Base-by-base conservation (phyloP, 2,329 filamentous ascomycete genomes). In the Dothistroma septosporum region DNA sequence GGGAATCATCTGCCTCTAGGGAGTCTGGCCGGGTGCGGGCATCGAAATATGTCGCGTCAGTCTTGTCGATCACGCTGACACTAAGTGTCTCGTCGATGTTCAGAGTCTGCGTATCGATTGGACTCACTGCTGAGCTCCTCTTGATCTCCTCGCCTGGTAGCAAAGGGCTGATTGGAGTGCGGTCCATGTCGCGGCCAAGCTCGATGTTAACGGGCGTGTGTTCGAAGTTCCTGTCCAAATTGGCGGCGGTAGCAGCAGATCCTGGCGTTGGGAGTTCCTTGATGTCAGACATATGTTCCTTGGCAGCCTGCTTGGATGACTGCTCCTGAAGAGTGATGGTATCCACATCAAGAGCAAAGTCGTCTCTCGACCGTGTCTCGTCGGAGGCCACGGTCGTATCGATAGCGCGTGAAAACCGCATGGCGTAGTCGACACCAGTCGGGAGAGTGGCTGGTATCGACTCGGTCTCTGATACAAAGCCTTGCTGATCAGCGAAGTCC, bases 51-150 rank as follows among this genome's bases (percentile, higher is more conserved):
- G 33, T 58, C 37, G 28, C 54, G 10, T 52, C 61, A 3, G 49
- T 61, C 47, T 62, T 61, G 24, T 60, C 62, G 7, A 55, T 53
- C 44, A 60, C 55, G 6, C 57, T 60, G 10, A 66, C 47, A 28
- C 61, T 64, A 32, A 72, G 58, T 1, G 70, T 73, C 61, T 67
- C 67, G 37, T 73, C 66, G 55, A 72, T 70, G 21, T 66, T 69
- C 4, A 69, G 57, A 4, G 70, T 70, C 28, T 72, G 66, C 10
- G 69, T 70, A 8, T 70, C 66, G 28, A 74, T 48, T 4, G 73
- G 73, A 50, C 72, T 75, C 60, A 75, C 71, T 11, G 71, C 68
- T 22, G 73, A 75, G 56, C 60, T 68, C 31, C 72, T 62, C 49
- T 65, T 67, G 16, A 73, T 67, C 22, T 67, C 63, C 49, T 74